phyloP scores from a whole-genome alignment of 768 basidiomycete genomes.

The Sarcomyxa edulis region DNA sequence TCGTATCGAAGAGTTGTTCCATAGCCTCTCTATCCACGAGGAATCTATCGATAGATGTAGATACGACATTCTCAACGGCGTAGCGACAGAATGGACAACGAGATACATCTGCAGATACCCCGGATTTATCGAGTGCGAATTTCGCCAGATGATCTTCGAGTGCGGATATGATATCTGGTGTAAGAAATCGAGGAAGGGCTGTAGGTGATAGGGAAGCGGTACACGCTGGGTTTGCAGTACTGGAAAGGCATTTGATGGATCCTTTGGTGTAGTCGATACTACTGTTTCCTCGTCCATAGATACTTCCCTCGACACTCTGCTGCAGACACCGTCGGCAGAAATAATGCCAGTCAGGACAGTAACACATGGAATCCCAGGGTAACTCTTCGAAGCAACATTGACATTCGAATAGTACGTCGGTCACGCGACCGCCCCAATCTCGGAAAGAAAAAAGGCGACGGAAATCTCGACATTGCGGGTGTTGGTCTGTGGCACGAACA shows the following conservation, averaged over 20 bases:
- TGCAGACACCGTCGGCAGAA: conserved; percentile 1
- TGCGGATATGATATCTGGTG: background rate
- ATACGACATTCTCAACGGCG: too few relatives aligned
- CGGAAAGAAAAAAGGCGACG: background rate
- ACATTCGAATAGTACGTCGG: background rate
- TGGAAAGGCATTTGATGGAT: conserved; percentile 2
- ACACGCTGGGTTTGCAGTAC: background rate
- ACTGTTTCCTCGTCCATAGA: background rate
- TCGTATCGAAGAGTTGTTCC: too few relatives aligned
- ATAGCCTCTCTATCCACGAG: too few relatives aligned
- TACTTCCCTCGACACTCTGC: background rate
- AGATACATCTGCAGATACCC: background rate
- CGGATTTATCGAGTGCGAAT: background rate
- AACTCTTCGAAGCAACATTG: conserved; percentile 3
- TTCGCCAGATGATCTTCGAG: conserved; percentile 3
- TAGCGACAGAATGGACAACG: conserved; percentile 4
- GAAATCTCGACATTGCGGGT: too few relatives aligned
- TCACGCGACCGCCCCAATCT: background rate
- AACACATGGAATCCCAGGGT: conserved; percentile 3
- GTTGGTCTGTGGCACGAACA: background rate
- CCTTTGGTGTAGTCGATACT: background rate
- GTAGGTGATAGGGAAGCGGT: background rate
- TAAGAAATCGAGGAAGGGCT: conserved; percentile 1
- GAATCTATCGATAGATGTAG: too few relatives aligned
- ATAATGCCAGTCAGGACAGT: conserved; percentile 1